Conservation (phyloP, 2,329 filamentous ascomycete genomes). For the Blastomyces gilchristii region DNA sequence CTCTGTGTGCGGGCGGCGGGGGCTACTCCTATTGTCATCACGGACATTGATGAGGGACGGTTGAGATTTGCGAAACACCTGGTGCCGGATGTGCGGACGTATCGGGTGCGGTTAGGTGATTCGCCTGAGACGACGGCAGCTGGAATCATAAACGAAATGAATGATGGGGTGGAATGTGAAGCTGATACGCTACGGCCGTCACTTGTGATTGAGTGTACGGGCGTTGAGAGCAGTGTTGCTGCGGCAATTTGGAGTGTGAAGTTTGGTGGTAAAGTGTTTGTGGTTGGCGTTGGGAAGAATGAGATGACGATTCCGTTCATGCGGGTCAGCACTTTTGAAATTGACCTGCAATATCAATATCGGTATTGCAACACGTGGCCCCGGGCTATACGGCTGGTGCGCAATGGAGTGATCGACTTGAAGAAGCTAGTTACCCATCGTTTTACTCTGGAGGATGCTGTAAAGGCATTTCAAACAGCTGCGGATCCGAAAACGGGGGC, state of each 20-base stretch:
- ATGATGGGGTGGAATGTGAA: constrained; percentile 30
- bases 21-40: constrained; percentile 83
- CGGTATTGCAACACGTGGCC: constrained; percentile 96
- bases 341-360: constrained; percentile 95
- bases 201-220: constrained; percentile 83
- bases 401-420: constrained; percentile 74
- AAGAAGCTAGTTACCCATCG: constrained; percentile 78
- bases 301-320: constrained; percentile 96
- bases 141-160: constrained; percentile 59
- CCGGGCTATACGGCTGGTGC: constrained; percentile 74
- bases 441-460: constrained; percentile 72
- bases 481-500: constrained; percentile 80
- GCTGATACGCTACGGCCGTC: constrained; percentile 61
- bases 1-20: constrained; percentile 78
- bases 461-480: constrained; percentile 82
- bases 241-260: constrained; percentile 81
- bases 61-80: constrained; percentile 76
- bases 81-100: constrained; percentile 67
- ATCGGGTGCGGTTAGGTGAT: constrained; percentile 40
- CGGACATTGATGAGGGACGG: constrained; percentile 82
- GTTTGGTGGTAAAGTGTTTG: constrained; percentile 94
- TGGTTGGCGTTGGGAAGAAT: constrained; percentile 90
- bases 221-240: constrained; percentile 79
- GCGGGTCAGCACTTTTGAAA: constrained; percentile 78
- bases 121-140: constrained; percentile 60